Evolutionary conservation across 129 eudicot species (phyloP).

Genomic region (Calendula officinalis): DNA sequence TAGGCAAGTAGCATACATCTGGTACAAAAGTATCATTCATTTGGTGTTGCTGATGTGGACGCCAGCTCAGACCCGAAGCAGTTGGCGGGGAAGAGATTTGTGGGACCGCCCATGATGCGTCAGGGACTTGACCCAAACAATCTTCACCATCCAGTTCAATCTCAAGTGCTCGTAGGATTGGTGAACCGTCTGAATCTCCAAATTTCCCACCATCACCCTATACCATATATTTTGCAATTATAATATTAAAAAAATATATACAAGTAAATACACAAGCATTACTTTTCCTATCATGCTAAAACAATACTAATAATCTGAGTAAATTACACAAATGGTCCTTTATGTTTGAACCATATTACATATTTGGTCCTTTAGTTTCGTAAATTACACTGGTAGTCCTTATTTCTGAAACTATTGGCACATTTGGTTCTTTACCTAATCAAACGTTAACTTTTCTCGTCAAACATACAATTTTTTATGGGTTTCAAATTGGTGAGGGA

Average conservation of each 20-base stretch:
- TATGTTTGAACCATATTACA: no score
- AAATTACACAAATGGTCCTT: no score
- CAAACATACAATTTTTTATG: no score
- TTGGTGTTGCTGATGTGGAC: slow-evolving; percentile 29
- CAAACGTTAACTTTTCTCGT: no score
- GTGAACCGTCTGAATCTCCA: neutral
- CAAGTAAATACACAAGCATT: no score
- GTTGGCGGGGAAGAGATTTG: slow-evolving; percentile 82
- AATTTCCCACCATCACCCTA: slow-evolving; percentile 34
- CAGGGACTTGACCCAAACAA: neutral
- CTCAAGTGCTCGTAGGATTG: neutral
- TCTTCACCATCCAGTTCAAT: neutral
- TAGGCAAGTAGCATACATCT: slow-evolving; percentile 44
- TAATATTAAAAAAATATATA: neutral
- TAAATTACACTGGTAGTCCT: no score
- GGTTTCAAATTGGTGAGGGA: no score
- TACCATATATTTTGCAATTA: slow-evolving; percentile 4
- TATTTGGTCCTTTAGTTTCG: no score
- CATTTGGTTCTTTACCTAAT: no score
- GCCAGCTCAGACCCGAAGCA: slow-evolving; percentile 78
- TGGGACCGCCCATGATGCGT: slow-evolving; percentile 21
- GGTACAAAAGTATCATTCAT: slow-evolving; percentile 65
- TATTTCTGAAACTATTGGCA: no score
- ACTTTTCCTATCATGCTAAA: no score
- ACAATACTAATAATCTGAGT: no score